These are phyloP conservation scores for Huntiella moniliformis DNA, from an alignment of 2,329 filamentous ascomycete genomes.

Conservation along the genomic window DNA sequence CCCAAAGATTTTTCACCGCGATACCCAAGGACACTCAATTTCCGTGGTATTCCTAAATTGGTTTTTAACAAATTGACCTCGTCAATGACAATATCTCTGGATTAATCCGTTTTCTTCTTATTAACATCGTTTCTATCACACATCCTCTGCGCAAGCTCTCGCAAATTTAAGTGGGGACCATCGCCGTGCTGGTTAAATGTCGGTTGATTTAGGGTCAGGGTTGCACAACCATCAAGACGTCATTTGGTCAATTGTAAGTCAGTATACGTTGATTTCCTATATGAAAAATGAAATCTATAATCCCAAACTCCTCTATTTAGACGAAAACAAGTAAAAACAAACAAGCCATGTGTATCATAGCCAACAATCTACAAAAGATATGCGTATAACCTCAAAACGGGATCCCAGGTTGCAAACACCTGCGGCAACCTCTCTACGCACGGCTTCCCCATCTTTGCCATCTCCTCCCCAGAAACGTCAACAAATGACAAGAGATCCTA, in stretches of 20 bases:
- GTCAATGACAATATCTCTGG: too few relatives aligned
- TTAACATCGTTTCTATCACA: too few relatives aligned
- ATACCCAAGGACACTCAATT: too few relatives aligned
- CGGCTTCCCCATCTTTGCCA: neutral
- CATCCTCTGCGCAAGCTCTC: too few relatives aligned
- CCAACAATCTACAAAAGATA: neutral
- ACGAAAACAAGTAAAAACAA: neutral
- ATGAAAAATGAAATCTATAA: neutral
- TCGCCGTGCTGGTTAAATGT: neutral
- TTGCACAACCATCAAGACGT: neutral
- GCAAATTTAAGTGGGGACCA: too few relatives aligned
- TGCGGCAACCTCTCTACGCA: neutral
- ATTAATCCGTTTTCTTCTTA: too few relatives aligned
- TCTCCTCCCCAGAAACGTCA: neutral
- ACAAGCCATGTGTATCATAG: neutral
- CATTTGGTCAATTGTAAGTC: neutral
- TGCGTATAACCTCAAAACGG: neutral
- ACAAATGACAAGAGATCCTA: neutral
- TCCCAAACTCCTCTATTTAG: neutral
- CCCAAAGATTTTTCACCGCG: too few relatives aligned
- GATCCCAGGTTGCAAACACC: neutral
- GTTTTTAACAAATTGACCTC: too few relatives aligned
- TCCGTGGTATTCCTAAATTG: too few relatives aligned
- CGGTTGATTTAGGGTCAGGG: neutral
- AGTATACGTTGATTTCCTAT: neutral